Evolutionary conservation across 805 yeast species (phyloP).

Genomic region (Saccharomycopsis sp.): DNA sequence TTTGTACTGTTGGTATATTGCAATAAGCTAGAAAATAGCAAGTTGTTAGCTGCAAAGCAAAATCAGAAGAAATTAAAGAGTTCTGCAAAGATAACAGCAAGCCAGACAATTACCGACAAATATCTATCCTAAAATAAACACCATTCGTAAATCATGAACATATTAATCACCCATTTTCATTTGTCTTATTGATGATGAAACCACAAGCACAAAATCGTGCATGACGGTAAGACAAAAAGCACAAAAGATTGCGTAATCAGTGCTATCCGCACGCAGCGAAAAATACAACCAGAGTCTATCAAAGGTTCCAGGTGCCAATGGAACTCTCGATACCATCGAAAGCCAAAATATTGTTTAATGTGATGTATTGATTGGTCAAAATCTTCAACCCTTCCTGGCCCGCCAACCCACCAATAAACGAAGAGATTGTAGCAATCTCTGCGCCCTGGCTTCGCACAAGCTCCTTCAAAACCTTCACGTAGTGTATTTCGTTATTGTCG

Average conservation of each 20-base stretch:
- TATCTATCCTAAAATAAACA: too few relatives aligned
- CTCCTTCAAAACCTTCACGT: conserved; percentile 33
- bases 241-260: not conserved
- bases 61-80: too few relatives aligned
- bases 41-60: too few relatives aligned
- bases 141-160: too few relatives aligned
- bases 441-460: conserved; percentile 35
- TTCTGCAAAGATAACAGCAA: too few relatives aligned
- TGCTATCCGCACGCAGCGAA: not conserved
- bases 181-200: not conserved
- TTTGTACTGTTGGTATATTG: too few relatives aligned
- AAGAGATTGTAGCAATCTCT: conserved; percentile 50
- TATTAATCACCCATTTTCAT: too few relatives aligned
- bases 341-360: conserved; percentile 61
- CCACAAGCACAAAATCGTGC: not conserved
- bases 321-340: conserved; percentile 65
- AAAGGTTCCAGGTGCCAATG: conserved; percentile 36
- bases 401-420: conserved; percentile 78
- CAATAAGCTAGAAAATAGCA: too few relatives aligned
- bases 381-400: conserved; percentile 78
- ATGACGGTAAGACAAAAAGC: not conserved
- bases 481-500: not conserved
- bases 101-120: too few relatives aligned
- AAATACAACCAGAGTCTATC: conserved; percentile 1
- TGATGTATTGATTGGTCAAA: conserved; percentile 72